phyloP scores from a whole-genome alignment of 2,329 filamentous ascomycete species.

The Talaromyces sp. region DNA sequence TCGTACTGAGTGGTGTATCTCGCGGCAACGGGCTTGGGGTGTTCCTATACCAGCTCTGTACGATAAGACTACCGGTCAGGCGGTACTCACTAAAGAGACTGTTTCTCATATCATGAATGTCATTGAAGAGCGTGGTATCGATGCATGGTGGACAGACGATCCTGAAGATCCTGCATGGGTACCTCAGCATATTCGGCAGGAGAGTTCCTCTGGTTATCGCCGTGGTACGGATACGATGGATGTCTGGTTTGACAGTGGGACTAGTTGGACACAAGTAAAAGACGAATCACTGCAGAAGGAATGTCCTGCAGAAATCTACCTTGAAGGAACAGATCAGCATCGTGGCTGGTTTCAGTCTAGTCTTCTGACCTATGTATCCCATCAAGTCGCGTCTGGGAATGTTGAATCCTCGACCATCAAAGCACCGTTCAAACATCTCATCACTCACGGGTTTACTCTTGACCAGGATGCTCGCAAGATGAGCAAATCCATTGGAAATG shows the following conservation, averaged over 20 bases:
- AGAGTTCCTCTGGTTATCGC: constrained; percentile 50
- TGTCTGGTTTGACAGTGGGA: constrained; percentile 98
- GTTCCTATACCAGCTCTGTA: constrained; percentile 93
- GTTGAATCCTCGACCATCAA: constrained; percentile 28
- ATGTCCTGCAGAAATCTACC: constrained; percentile 70
- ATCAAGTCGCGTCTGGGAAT: constrained; percentile 38
- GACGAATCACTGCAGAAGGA: constrained; percentile 29
- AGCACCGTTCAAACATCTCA: constrained; percentile 80
- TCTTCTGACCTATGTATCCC: constrained; percentile 76
- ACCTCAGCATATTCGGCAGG: constrained; percentile 55
- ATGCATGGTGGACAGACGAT: constrained; percentile 90
- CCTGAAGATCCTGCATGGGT: constrained; percentile 75
- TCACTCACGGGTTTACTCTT: constrained; percentile 93
- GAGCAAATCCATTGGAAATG: constrained; percentile 95
- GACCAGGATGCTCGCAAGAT: constrained; percentile 92
- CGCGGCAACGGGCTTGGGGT: constrained; percentile 90
- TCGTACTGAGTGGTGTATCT: constrained; percentile 96
- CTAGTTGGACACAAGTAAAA: constrained; percentile 69
- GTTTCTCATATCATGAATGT: constrained; percentile 80
- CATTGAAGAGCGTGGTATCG: constrained; percentile 72
- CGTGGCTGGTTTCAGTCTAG: constrained; percentile 98
- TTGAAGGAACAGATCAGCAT: constrained; percentile 94
- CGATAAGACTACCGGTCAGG: constrained; percentile 62
- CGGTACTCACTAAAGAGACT: constrained; percentile 72
- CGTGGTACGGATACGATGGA: constrained; percentile 96